phyloP scores from a whole-genome alignment of 352 stramenopile genomes.

The Pythium folliculosum region DNA sequence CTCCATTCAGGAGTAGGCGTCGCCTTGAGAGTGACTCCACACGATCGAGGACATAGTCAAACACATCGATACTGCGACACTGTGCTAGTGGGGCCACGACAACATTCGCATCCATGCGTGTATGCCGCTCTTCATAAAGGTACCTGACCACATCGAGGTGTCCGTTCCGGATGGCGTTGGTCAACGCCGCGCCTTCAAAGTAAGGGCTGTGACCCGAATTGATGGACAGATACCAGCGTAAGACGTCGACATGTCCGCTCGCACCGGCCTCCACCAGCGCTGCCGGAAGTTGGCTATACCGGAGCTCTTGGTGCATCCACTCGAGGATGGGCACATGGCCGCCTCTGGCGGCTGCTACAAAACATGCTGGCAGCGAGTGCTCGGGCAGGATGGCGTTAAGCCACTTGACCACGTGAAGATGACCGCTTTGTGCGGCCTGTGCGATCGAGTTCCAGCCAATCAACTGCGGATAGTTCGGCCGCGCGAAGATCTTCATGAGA shows the following conservation, averaged over 20 bases:
- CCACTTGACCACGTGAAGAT: not conserved
- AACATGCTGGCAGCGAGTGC: not conserved
- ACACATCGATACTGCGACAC: not conserved
- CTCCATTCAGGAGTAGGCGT: not conserved
- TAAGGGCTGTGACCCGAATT: not conserved
- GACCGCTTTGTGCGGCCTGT: not conserved
- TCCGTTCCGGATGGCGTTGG: not conserved
- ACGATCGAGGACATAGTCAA: not conserved
- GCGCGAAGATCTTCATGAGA: not conserved
- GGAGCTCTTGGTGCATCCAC: not conserved
- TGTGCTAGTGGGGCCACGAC: not conserved
- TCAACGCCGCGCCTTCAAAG: not conserved
- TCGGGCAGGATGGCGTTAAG: not conserved
- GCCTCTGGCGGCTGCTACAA: not conserved
- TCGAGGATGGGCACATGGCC: not conserved
- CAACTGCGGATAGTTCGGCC: not conserved
- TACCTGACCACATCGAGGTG: not conserved
- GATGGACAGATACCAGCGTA: not conserved
- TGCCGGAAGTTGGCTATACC: not conserved
- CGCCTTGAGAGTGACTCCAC: not conserved
- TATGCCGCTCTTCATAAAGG: not conserved
- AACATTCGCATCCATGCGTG: not conserved
- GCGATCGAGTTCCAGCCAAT: not conserved
- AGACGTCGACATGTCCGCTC: not conserved
- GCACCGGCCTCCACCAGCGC: not conserved